Percentiles rank a stretch among this genome's conserved stretches.
Evolutionary conservation across 108 stramenopile genomes (phyloP).

Genomic region (Chaetoceros tenuissimus): DNA sequence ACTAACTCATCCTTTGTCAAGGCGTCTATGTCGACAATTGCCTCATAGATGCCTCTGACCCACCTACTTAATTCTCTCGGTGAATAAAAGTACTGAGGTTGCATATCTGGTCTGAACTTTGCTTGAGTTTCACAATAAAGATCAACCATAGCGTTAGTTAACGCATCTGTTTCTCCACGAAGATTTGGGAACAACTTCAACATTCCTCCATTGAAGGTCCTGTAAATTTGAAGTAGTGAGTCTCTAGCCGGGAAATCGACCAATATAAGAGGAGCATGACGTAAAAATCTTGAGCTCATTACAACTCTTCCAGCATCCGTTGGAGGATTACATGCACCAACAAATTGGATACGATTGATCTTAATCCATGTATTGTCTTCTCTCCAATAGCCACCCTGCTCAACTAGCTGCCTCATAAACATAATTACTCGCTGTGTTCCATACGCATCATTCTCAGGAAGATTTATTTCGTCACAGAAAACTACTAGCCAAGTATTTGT

Average conservation of each 20-base stretch:
- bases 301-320: conserved; percentile 94
- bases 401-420: conserved; percentile 95
- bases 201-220: conserved; percentile 92
- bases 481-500: conserved; percentile 89
- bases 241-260: conserved; percentile 92
- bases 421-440: conserved; percentile 95
- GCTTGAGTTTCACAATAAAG: conserved; percentile 86
- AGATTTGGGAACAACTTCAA: conserved; percentile 93
- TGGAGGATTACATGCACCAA: conserved; percentile 98
- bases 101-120: conserved; percentile 76
- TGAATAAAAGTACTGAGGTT: conserved; percentile 98
- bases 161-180: conserved; percentile 78
- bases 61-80: conserved; percentile 97
- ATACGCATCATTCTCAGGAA: conserved; percentile 92
- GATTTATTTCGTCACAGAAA: conserved; percentile 99
- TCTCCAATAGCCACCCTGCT: conserved; percentile 98
- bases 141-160: conserved; percentile 98
- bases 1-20: conserved; percentile 85
- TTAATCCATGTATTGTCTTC: conserved; percentile 90
- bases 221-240: conserved; percentile 93
- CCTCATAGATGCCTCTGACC: conserved; percentile 95
- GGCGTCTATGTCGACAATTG: conserved; percentile 74
- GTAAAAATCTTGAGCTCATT: conserved; percentile 88
- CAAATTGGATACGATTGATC: conserved; percentile 92
- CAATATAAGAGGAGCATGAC: conserved; percentile 94